A percentile compares a stretch with the other conserved stretches of the same genome.
Evolutionary conservation across 257 asterid species (phyloP).

Genomic region (Primulina huaijiensis): DNA sequence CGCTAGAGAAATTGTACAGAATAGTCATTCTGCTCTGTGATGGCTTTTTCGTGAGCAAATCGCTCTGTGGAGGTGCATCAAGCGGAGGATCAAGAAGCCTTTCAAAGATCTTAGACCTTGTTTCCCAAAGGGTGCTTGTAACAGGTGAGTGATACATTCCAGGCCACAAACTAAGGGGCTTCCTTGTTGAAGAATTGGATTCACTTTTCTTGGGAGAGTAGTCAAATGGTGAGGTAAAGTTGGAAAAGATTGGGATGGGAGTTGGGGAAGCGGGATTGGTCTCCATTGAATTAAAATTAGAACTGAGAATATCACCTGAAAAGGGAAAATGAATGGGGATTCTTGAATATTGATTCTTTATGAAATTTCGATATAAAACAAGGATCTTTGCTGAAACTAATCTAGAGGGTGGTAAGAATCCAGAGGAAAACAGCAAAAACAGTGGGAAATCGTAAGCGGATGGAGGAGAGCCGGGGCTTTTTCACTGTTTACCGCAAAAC

Average conservation of each 20-base stretch:
- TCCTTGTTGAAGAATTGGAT: constrained; percentile 38
- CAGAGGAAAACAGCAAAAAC: background rate
- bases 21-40: constrained; percentile 66
- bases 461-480: background rate
- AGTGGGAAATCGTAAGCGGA: background rate
- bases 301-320: constrained; percentile 8
- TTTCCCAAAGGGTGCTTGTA: constrained; percentile 90
- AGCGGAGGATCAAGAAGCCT: constrained; percentile 91
- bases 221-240: constrained; percentile 54
- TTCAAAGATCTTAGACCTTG: constrained; percentile 76
- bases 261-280: constrained; percentile 36
- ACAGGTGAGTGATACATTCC: constrained; percentile 99
- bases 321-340: background rate
- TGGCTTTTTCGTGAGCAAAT: constrained; percentile 60
- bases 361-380: background rate
- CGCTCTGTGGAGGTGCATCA: constrained; percentile 92
- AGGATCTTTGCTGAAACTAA: constrained; percentile 5
- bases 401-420: background rate
- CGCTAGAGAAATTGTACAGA: constrained; percentile 66
- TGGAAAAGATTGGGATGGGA: constrained; percentile 64
- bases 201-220: constrained; percentile 28
- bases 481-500: too few relatives aligned
- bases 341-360: background rate
- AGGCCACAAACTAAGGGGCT: constrained; percentile 90
- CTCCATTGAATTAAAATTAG: constrained; percentile 39